A percentile compares a stretch with the other conserved stretches of the same genome.
Conservation (phyloP, 2,329 filamentous ascomycete species). For the Calonectria pauciramosa region DNA sequence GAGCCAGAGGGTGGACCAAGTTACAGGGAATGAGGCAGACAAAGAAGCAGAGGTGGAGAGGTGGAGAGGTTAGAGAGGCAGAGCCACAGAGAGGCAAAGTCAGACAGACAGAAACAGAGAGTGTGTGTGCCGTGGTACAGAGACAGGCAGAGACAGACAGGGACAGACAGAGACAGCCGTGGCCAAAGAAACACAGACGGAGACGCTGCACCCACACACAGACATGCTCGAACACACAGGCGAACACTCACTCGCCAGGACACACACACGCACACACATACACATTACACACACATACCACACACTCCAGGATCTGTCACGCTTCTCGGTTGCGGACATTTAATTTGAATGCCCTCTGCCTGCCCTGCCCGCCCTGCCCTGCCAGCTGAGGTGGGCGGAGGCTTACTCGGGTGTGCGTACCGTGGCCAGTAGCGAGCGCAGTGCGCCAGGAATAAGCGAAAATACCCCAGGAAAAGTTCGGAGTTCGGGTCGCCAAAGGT, state of each 20-base stretch:
- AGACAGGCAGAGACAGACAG: background rate
- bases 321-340: background rate
- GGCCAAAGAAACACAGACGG: background rate
- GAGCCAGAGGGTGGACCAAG: background rate
- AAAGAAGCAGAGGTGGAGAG: background rate
- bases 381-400: background rate
- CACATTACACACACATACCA: background rate
- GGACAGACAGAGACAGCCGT: background rate
- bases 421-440: background rate
- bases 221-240: background rate
- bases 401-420: background rate
- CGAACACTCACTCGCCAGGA: background rate
- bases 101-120: background rate
- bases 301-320: background rate
- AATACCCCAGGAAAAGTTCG: constrained; percentile 12
- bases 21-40: background rate
- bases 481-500: constrained; percentile 12
- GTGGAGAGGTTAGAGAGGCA: too few relatives aligned
- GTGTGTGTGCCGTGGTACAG: background rate
- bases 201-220: background rate
- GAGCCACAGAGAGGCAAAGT: too few relatives aligned
- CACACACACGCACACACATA: background rate
- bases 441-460: constrained; percentile 1
- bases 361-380: background rate
- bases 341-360: background rate